Evolutionary conservation across 1,284 basidiomycete genomes (phyloP), one percentile per base, ranked within the genome.

Genomic region (Trichosporon asahii): DNA sequence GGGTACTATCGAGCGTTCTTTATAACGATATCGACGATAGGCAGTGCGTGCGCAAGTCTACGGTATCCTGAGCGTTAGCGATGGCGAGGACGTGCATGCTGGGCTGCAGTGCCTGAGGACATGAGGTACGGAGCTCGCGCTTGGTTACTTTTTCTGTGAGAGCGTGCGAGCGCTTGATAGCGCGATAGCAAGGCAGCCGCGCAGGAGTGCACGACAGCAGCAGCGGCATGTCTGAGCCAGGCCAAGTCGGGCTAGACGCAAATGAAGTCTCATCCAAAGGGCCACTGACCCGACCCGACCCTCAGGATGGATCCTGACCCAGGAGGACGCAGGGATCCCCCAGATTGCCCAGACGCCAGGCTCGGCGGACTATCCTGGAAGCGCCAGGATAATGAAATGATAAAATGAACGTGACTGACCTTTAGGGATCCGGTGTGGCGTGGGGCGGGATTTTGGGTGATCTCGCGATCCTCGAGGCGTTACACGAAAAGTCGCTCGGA

Each of bases 321-420:
- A 61, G 57, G 55, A 60, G 25, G 14, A 29, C 55, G 27, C n/a
- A 61, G 15, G 57, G 57, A 23, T 53, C 14, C 31, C n/a, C 31
- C 31, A 9, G 31, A 33, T 33, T 14, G 46, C 46, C 46, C 46
- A n/a, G 21, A 23, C 21, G 46, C 46, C 18, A 49, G 21, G 15
- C 49, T 53, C 49, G 49, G 49, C 49, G 4, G 49, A 21, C 49
- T 53, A 18, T 23, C 49, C 49, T 11, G 21, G 23, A 53, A 53
- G 49, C 23, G 49, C 49, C 49, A 53, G 49, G 49, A 53, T 53
- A 53, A 53, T 53, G 49, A 53, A 53, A 53, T 53, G 27, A 23
- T 61, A 31, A 61, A 61, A 61, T 61, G 57, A 29, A 61, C 57
- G 27, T 61, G 57, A 61, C 57, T 61, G 57, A 61, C 57, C 57